These are phyloP conservation scores for Lasiodiplodia citricola DNA, from an alignment of 2,329 filamentous ascomycete species.

Conservation along the genomic window DNA sequence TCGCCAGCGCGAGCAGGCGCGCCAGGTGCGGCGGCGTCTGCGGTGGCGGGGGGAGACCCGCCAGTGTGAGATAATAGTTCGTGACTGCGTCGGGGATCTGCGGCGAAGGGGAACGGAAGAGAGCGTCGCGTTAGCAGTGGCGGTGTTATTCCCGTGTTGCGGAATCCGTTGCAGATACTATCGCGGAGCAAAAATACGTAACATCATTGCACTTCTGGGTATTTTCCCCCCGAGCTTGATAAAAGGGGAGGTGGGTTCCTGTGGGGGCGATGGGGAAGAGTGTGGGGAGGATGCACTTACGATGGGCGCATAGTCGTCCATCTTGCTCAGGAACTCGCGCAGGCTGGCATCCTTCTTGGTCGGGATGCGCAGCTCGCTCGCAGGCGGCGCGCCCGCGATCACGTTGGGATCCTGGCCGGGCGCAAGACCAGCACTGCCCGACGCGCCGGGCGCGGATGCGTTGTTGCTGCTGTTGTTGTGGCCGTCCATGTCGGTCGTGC, in stretches of 20 bases:
- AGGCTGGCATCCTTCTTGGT: constrained; percentile 90
- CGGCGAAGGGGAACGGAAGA: not conserved
- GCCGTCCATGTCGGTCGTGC: constrained; percentile 43
- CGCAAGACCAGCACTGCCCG: not conserved
- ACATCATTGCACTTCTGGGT: not conserved
- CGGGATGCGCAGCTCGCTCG: constrained; percentile 67
- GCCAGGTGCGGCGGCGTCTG: constrained; percentile 89
- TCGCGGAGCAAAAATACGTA: not conserved
- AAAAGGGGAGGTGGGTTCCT: not conserved
- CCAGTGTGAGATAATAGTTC: constrained; percentile 96
- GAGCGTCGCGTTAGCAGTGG: constrained; percentile 12
- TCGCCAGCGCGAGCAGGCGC: constrained; percentile 92
- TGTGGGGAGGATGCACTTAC: constrained; percentile 58
- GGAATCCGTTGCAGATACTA: not conserved
- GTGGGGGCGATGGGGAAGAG: not conserved
- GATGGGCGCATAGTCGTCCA: constrained; percentile 98
- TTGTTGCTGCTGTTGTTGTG: constrained; percentile 16
- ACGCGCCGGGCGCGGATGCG: not conserved
- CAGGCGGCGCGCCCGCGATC: constrained; percentile 49
- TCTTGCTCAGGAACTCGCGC: constrained; percentile 91
- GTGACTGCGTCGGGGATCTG: constrained; percentile 98
- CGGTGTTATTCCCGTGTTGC: constrained; percentile 26
- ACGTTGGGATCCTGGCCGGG: constrained; percentile 39
- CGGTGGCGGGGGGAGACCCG: constrained; percentile 89
- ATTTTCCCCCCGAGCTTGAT: not conserved